Conservation (phyloP, 75 land plant species). For the Cunninghamia lanceolata region DNA sequence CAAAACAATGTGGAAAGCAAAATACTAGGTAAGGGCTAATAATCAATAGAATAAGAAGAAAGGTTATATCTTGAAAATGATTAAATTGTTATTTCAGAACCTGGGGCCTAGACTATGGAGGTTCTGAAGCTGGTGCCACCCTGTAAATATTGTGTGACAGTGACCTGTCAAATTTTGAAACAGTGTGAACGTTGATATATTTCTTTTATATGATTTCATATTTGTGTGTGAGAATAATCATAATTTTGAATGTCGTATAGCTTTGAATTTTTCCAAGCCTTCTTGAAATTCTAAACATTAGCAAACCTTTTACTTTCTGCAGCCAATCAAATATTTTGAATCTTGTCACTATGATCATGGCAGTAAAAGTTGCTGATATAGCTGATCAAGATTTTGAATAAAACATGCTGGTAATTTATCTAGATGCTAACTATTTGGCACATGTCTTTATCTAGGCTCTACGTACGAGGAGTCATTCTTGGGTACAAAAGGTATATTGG, state of each 20-base stretch:
- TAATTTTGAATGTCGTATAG: not conserved
- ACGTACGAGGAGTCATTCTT: constrained; percentile 70
- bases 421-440: not conserved
- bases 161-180: no score
- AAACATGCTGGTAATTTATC: not conserved
- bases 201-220: not conserved
- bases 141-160: no score
- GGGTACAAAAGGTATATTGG: constrained; percentile 73
- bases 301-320: not conserved
- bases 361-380: no score
- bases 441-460: constrained; percentile 30
- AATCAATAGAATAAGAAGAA: no score
- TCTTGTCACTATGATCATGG: not conserved
- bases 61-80: no score
- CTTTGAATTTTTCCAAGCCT: not conserved
- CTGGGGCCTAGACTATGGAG: no score
- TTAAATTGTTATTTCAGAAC: no score
- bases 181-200: no score
- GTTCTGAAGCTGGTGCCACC: no score
- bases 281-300: not conserved
- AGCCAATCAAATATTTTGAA: not conserved
- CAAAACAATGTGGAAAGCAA: no score
- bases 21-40: no score
- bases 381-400: not conserved
- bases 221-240: not conserved